These are phyloP conservation scores for Solanum pimpinellifolium DNA, from an alignment of 257 asterid genomes.

Conservation along the genomic window DNA sequence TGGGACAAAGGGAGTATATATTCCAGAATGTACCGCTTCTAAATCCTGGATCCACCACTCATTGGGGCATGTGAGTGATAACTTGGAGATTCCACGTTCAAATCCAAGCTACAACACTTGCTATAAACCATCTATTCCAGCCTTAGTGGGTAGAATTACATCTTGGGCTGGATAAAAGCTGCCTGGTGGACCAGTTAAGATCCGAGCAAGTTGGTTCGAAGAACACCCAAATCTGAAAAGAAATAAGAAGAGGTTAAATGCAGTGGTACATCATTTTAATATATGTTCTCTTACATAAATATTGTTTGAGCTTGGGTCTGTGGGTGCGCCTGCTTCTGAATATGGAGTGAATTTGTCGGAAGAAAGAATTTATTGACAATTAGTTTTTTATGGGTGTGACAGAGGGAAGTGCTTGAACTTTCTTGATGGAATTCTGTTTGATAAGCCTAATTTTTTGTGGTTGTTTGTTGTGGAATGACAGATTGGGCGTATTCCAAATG, in stretches of 20 bases:
- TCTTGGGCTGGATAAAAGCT: background rate
- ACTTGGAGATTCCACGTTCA: background rate
- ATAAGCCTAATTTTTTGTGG: background rate
- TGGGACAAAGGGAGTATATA: background rate
- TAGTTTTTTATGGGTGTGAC: background rate
- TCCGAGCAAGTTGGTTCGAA: background rate
- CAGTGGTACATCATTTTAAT: background rate
- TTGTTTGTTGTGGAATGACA: constrained; percentile 16
- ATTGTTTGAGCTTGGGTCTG: background rate
- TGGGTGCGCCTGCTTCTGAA: background rate
- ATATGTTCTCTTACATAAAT: background rate
- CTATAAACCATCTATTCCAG: background rate
- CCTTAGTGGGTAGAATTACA: background rate
- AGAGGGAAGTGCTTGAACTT: background rate
- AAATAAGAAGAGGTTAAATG: background rate
- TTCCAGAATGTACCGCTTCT: background rate
- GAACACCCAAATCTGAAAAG: background rate
- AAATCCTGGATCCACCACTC: background rate
- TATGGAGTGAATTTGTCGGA: background rate
- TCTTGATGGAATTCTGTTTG: background rate
- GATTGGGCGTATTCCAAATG: constrained; percentile 98
- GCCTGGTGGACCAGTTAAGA: background rate
- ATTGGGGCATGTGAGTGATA: background rate
- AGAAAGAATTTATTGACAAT: background rate
- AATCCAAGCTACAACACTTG: background rate